phyloP scores from a whole-genome alignment of 192 early-diverging fungal genomes.

The Coemansia sp. region DNA sequence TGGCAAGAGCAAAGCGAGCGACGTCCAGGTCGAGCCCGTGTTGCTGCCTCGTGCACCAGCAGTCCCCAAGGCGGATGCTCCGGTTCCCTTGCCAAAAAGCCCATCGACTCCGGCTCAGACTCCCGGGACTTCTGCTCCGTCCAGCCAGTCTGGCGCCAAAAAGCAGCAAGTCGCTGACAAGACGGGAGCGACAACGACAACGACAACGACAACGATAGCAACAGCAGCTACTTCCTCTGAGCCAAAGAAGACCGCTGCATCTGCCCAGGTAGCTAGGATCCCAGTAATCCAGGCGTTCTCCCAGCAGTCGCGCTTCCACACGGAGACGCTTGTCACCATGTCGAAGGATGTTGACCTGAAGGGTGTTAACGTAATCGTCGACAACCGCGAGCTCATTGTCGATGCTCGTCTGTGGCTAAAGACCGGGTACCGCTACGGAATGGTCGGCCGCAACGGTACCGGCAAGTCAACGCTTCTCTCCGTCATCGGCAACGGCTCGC shows the following conservation, averaged over 20 bases:
- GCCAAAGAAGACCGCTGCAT: constrained; percentile 17
- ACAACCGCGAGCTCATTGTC: constrained; percentile 66
- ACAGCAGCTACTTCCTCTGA: constrained; percentile 10
- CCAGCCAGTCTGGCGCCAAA: constrained; percentile 1
- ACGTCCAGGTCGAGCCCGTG: constrained; percentile 11
- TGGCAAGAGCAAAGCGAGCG: not conserved
- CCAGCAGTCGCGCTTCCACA: constrained; percentile 83
- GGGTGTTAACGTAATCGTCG: constrained; percentile 74
- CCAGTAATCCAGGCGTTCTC: constrained; percentile 67
- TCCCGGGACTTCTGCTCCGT: not conserved
- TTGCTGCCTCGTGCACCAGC: constrained; percentile 11
- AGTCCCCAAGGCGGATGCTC: not conserved
- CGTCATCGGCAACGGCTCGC: constrained; percentile 78
- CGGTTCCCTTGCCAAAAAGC: not conserved
- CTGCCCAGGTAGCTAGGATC: constrained; percentile 29
- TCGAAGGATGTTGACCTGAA: constrained; percentile 80
- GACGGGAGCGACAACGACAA: constrained; percentile 5
- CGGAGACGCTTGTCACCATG: constrained; percentile 73
- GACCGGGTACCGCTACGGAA: constrained; percentile 69
- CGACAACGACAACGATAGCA: constrained; percentile 6
- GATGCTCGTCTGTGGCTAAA: constrained; percentile 78
- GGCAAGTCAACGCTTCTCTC: constrained; percentile 97
- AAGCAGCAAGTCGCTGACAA: not conserved
- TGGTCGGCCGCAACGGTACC: constrained; percentile 92
- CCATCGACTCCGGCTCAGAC: not conserved